Evolutionary conservation across 2,329 filamentous ascomycete genomes (phyloP).

Genomic region (Microcera coccophila): DNA sequence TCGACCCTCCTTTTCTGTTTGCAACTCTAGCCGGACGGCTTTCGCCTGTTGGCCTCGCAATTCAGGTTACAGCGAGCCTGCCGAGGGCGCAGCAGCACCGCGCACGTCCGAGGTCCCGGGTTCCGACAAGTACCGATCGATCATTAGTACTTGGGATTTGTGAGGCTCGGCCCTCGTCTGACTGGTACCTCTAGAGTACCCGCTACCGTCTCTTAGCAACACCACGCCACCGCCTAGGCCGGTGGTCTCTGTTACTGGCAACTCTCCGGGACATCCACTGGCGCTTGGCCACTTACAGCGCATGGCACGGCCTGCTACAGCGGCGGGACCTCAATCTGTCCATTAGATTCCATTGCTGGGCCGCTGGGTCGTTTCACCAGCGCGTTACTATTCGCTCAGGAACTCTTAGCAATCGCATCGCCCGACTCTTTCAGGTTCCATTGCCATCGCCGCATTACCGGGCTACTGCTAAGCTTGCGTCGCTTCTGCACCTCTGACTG

Average conservation of each 20-base stretch:
- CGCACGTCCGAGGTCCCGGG: no score
- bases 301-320: neutral
- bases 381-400: neutral
- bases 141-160: no score
- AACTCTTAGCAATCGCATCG: conserved; percentile 2
- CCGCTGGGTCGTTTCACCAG: neutral
- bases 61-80: neutral
- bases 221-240: neutral
- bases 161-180: neutral
- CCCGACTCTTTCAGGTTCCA: neutral
- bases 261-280: neutral
- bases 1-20: neutral
- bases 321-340: neutral
- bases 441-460: neutral
- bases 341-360: neutral
- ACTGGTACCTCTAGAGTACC: neutral
- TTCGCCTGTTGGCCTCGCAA: neutral
- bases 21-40: neutral
- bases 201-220: neutral
- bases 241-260: neutral
- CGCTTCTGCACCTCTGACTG: no score
- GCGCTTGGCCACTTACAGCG: neutral
- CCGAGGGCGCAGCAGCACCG: no score
- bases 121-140: no score
- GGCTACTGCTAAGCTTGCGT: neutral